A percentile compares a stretch with the other conserved stretches of the same genome.
Evolutionary conservation across 768 basidiomycete genomes (phyloP).

Genomic region (Imleria badia): DNA sequence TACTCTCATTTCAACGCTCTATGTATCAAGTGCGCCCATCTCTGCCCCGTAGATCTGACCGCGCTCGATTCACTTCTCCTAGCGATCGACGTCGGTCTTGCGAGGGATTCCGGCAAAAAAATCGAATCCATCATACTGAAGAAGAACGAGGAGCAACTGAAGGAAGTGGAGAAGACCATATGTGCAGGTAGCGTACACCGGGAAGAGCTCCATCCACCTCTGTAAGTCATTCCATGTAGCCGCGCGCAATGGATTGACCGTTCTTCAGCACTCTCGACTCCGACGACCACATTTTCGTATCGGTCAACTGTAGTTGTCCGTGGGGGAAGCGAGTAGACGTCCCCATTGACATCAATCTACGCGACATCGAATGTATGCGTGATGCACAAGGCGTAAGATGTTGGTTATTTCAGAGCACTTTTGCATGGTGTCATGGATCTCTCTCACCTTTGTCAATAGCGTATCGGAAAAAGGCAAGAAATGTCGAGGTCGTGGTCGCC

Average conservation of each 20-base stretch:
- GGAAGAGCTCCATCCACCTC: not conserved
- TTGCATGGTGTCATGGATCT: not conserved
- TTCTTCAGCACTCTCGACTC: not conserved
- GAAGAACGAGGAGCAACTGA: not conserved
- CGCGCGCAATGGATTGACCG: not conserved
- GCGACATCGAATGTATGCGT: not conserved
- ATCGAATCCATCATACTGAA: constrained; percentile 1
- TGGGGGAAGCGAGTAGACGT: not conserved
- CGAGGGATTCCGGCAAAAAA: constrained; percentile 3
- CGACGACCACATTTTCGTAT: not conserved
- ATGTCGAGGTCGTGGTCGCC: constrained; percentile 7
- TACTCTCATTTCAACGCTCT: not conserved
- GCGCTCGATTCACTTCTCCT: not conserved
- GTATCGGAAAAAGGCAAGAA: constrained; percentile 8
- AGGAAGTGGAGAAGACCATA: not conserved
- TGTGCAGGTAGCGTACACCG: not conserved
- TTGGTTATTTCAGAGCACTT: not conserved
- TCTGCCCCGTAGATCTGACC: not conserved
- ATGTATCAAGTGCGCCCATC: constrained; percentile 3
- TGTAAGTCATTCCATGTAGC: constrained; percentile 3
- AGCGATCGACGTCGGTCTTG: constrained; percentile 5
- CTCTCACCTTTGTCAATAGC: constrained; percentile 4
- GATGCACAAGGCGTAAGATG: constrained; percentile 1
- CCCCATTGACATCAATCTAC: not conserved
- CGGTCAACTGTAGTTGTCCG: not conserved